Evolutionary conservation across 2,329 filamentous ascomycete genomes (phyloP).

Genomic region (Cladosporium halotolerans): DNA sequence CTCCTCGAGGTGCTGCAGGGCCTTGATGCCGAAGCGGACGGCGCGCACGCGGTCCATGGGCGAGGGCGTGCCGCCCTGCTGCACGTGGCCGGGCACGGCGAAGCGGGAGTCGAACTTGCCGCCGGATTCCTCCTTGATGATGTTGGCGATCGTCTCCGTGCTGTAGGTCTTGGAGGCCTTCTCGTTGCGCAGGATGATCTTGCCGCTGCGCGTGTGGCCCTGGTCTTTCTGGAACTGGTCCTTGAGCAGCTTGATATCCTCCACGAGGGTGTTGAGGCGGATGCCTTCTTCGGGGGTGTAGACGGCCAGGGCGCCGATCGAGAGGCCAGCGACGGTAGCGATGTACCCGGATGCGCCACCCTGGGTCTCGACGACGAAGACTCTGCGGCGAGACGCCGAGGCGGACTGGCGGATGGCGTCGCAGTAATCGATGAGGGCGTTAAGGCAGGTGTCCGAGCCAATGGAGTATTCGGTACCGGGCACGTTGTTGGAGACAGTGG

Average conservation of each 20-base stretch:
- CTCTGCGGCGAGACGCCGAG: slow-evolving; percentile 82
- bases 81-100: slow-evolving; percentile 87
- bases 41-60: slow-evolving; percentile 95
- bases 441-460: slow-evolving; percentile 92
- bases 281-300: slow-evolving; percentile 98
- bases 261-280: slow-evolving; percentile 82
- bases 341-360: slow-evolving; percentile 92
- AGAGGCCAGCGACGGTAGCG: slow-evolving; percentile 80
- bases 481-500: slow-evolving; percentile 98
- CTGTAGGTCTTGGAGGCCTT: slow-evolving; percentile 85
- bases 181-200: slow-evolving; percentile 94
- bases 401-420: slow-evolving; percentile 97
- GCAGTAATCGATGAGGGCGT: slow-evolving; percentile 89
- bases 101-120: slow-evolving; percentile 89
- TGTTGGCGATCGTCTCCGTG: slow-evolving; percentile 88
- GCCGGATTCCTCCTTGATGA: slow-evolving; percentile 88
- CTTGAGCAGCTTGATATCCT: slow-evolving; percentile 83
- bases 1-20: slow-evolving; percentile 80
- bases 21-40: slow-evolving; percentile 86
- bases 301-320: slow-evolving; percentile 86
- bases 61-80: slow-evolving; percentile 87
- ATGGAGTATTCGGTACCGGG: slow-evolving; percentile 96
- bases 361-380: slow-evolving; percentile 97
- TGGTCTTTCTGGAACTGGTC: slow-evolving; percentile 78
- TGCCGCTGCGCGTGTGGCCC: slow-evolving; percentile 82